Evolutionary conservation across 2,329 filamentous ascomycete genomes (phyloP).

Genomic region (Sclerotinia minor): DNA sequence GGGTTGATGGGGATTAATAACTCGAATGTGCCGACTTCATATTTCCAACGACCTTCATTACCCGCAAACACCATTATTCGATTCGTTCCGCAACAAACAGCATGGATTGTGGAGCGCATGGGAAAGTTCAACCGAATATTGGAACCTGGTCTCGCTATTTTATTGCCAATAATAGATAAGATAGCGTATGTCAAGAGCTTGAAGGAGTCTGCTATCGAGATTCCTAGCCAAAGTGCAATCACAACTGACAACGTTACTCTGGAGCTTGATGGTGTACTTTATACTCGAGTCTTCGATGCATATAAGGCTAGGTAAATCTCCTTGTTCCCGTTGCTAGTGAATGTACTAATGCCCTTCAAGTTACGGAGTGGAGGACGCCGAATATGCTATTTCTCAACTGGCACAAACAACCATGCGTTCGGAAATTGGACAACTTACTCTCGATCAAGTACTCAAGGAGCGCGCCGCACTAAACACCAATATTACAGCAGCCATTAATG

Average conservation of each 20-base stretch:
- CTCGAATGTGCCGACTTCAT: conserved; percentile 61
- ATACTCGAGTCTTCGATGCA: conserved; percentile 94
- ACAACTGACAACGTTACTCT: conserved; percentile 98
- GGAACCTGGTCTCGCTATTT: conserved; percentile 83
- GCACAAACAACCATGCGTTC: conserved; percentile 99
- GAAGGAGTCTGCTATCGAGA: conserved; percentile 95
- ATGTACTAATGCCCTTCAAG: conserved; percentile 47
- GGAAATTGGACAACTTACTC: conserved; percentile 92
- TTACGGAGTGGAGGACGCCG: conserved; percentile 97
- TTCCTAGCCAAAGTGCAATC: conserved; percentile 95
- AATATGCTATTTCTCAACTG: conserved; percentile 97
- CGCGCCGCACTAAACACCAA: conserved; percentile 94
- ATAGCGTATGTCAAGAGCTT: conserved; percentile 98
- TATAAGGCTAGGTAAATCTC: conserved; percentile 84
- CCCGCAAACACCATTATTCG: conserved; percentile 93
- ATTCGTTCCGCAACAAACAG: conserved; percentile 98
- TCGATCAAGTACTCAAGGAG: conserved; percentile 98
- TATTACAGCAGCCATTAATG: conserved; percentile 98
- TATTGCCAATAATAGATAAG: conserved; percentile 88
- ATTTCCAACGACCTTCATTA: conserved; percentile 73
- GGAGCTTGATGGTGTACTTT: conserved; percentile 92
- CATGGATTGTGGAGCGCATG: conserved; percentile 99
- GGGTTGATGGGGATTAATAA: conserved; percentile 40
- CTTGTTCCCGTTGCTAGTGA: background rate
- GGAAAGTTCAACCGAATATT: conserved; percentile 94